These are phyloP conservation scores for Rubia tinctorum DNA, from an alignment of 305 asterid genomes.

Conservation along the genomic window DNA sequence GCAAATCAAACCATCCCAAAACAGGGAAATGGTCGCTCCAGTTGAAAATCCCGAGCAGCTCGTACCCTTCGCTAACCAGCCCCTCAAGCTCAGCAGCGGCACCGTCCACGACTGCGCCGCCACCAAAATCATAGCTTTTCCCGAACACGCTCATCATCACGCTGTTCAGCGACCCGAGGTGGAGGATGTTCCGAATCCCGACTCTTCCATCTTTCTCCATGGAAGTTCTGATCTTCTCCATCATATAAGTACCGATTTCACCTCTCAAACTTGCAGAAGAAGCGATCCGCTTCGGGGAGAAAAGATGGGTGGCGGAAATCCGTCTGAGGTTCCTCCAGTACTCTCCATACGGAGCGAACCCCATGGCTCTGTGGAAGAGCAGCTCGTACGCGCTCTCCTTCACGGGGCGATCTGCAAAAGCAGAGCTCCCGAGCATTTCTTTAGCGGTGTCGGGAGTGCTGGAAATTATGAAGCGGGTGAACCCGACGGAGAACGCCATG, in stretches of 20 bases:
- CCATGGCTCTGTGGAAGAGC: constrained; percentile 72
- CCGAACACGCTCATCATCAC: constrained; percentile 83
- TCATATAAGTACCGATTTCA: constrained; percentile 46
- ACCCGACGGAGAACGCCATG: constrained; percentile 82
- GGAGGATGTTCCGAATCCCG: constrained; percentile 43
- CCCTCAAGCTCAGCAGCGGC: constrained; percentile 38
- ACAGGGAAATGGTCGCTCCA: constrained; percentile 81
- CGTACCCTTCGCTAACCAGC: constrained; percentile 69
- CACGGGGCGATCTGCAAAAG: constrained; percentile 77
- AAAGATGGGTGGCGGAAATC: constrained; percentile 58
- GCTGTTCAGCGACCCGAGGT: constrained; percentile 58
- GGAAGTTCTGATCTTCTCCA: constrained; percentile 26
- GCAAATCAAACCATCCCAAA: constrained; percentile 68
- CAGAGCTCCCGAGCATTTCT: constrained; percentile 60
- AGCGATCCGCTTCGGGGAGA: constrained; percentile 49
- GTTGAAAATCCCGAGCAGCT: constrained; percentile 57
- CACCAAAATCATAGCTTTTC: constrained; percentile 38
- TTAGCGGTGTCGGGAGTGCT: constrained; percentile 55
- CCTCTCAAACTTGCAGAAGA: constrained; percentile 36
- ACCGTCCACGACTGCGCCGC: neutral
- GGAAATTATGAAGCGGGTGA: constrained; percentile 65
- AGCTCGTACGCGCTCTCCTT: constrained; percentile 70
- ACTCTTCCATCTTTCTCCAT: constrained; percentile 36
- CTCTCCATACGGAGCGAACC: constrained; percentile 78
- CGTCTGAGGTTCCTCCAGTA: constrained; percentile 72